Evolutionary conservation across 495 filamentous ascomycete species (phyloP).

Genomic region (Neurospora sp.): DNA sequence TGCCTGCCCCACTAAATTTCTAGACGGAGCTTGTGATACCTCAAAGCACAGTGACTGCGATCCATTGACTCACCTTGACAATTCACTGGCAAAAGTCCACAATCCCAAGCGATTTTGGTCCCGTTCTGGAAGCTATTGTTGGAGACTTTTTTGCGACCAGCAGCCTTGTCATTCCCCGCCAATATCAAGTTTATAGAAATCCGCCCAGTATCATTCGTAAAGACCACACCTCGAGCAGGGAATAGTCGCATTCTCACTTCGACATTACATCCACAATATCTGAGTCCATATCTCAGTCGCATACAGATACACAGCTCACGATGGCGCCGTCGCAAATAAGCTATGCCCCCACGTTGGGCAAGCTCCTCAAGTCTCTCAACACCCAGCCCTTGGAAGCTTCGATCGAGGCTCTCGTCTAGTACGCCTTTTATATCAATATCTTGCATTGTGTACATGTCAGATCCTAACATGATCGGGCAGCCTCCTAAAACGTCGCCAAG

Average conservation of each 20-base stretch:
- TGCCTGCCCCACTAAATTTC: background rate
- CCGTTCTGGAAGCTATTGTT: background rate
- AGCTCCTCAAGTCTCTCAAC: slow-evolving; percentile 67
- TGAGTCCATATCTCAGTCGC: background rate
- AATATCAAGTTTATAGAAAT: background rate
- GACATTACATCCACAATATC: background rate
- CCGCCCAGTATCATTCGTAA: background rate
- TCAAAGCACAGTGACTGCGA: background rate
- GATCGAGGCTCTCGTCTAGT: slow-evolving; percentile 74
- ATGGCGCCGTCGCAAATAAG: slow-evolving; percentile 35
- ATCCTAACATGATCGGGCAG: slow-evolving; percentile 29
- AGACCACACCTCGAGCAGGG: background rate
- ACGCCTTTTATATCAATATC: slow-evolving; percentile 16
- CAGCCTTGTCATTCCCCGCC: background rate
- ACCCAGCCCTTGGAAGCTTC: slow-evolving; percentile 63
- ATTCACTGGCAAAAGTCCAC: background rate
- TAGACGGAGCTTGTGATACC: background rate
- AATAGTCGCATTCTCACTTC: background rate
- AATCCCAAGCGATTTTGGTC: background rate
- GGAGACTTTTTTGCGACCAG: background rate
- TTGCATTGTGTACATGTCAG: background rate
- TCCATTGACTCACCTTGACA: background rate
- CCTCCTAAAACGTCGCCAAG: slow-evolving; percentile 81
- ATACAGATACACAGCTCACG: background rate
- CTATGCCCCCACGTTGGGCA: slow-evolving; percentile 58